Evolutionary conservation across 1,284 basidiomycete genomes (phyloP).

Genomic region (Somion occarium): DNA sequence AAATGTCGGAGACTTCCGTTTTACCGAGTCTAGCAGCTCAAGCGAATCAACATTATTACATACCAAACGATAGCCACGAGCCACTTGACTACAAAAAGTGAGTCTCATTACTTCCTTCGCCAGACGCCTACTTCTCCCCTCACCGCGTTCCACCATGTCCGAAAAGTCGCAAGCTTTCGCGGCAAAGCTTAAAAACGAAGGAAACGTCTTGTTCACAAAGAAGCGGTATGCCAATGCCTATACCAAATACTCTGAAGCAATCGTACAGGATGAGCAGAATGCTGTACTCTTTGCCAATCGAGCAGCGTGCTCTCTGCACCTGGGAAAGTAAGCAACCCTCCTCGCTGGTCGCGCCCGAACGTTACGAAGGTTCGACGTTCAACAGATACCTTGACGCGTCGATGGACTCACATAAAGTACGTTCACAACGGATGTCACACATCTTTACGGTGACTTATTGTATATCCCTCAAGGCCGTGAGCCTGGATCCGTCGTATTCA

Average conservation of each 20-base stretch:
- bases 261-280: constrained; percentile 21
- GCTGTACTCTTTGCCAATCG: constrained; percentile 29
- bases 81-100: no score
- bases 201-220: constrained; percentile 20
- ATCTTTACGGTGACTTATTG: background rate
- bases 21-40: no score
- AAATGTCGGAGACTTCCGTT: no score
- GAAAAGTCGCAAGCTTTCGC: background rate
- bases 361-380: no score
- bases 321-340: constrained; percentile 9
- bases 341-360: no score
- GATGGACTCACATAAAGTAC: constrained; percentile 12
- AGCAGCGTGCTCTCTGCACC: constrained; percentile 22
- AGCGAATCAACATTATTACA: no score
- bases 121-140: no score
- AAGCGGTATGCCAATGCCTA: constrained; percentile 23
- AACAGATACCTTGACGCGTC: constrained; percentile 15
- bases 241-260: constrained; percentile 27
- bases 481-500: constrained; percentile 30
- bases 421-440: background rate
- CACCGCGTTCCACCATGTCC: background rate
- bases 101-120: no score
- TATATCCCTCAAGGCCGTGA: constrained; percentile 32
- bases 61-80: no score
- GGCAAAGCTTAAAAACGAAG: constrained; percentile 7